Conservation (phyloP, 192 early-diverging fungal genomes). For the Allomyces javanicus region DNA sequence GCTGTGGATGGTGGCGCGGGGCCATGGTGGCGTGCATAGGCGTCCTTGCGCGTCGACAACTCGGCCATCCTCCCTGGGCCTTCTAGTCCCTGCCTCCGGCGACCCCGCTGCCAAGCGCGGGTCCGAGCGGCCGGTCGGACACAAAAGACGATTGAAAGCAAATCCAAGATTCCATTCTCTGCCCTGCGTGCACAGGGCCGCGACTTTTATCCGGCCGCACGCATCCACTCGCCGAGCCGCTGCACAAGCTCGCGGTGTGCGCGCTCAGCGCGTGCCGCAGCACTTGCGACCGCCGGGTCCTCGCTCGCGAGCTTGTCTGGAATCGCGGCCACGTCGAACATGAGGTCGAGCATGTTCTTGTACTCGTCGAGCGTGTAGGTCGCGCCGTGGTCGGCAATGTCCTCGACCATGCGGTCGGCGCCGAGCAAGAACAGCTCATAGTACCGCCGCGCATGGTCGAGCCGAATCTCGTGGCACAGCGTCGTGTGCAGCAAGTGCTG, state of each 20-base stretch:
- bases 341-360: constrained; percentile 46
- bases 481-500: constrained; percentile 48
- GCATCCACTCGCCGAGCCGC: too few species aligned
- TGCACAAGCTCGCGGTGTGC: not conserved
- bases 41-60: too few species aligned
- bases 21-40: too few species aligned
- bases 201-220: too few species aligned
- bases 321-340: constrained; percentile 22
- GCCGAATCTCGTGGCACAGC: constrained; percentile 33
- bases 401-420: constrained; percentile 32
- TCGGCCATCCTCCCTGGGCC: too few species aligned
- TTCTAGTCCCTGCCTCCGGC: too few species aligned
- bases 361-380: constrained; percentile 66
- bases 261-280: not conserved
- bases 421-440: constrained; percentile 50
- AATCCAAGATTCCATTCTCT: too few species aligned
- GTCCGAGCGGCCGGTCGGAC: too few species aligned
- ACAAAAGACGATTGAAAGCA: too few species aligned
- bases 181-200: too few species aligned
- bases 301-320: not conserved
- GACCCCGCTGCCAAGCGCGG: too few species aligned
- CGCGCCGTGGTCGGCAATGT: constrained; percentile 31
- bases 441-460: constrained; percentile 49
- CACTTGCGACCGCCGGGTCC: not conserved
- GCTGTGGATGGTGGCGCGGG: too few species aligned